phyloP scores from a whole-genome alignment of 2,329 filamentous ascomycete genomes.

The Plenodomus lindquistii region DNA sequence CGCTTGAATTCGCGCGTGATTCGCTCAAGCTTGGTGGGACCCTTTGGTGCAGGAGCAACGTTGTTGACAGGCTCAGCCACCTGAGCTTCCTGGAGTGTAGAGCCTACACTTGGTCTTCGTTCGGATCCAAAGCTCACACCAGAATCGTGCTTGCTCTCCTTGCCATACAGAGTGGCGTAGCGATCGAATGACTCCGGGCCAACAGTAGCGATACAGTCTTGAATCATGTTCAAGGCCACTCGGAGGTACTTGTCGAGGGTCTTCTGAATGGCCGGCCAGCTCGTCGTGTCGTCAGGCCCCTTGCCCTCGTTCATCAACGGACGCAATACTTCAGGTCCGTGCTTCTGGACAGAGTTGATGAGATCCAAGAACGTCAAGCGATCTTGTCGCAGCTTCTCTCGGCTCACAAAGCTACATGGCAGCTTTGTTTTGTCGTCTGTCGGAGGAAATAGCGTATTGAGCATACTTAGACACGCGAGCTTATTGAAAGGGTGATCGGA shows the following conservation, averaged over 20 bases:
- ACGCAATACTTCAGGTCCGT: conserved; percentile 57
- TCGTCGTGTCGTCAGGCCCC: conserved; percentile 55
- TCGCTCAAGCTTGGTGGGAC: conserved; percentile 60
- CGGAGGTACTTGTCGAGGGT: conserved; percentile 63
- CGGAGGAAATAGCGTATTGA: conserved; percentile 69
- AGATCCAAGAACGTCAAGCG: conserved; percentile 67
- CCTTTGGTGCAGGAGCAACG: conserved; percentile 28
- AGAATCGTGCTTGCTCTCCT: conserved; percentile 64
- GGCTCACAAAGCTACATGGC: conserved; percentile 58
- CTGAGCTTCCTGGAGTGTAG: conserved; percentile 30
- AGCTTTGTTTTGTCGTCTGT: conserved; percentile 42
- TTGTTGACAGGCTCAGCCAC: conserved; percentile 21
- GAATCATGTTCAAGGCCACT: conserved; percentile 63
- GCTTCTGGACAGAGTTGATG: conserved; percentile 61
- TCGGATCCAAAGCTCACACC: conserved; percentile 62
- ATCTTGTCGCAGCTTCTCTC: conserved; percentile 57
- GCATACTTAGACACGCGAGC: conserved; percentile 67
- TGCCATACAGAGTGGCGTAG: conserved; percentile 40
- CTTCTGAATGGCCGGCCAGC: conserved; percentile 56
- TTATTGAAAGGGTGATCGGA: conserved; percentile 65
- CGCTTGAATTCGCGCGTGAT: conserved; percentile 63
- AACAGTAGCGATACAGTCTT: conserved; percentile 58
- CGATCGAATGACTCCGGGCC: conserved; percentile 41
- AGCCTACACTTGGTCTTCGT: conserved; percentile 34
- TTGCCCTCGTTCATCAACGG: conserved; percentile 59